phyloP scores from a whole-genome alignment of 2,329 filamentous ascomycete species.

The Paecilomyces niveus region DNA sequence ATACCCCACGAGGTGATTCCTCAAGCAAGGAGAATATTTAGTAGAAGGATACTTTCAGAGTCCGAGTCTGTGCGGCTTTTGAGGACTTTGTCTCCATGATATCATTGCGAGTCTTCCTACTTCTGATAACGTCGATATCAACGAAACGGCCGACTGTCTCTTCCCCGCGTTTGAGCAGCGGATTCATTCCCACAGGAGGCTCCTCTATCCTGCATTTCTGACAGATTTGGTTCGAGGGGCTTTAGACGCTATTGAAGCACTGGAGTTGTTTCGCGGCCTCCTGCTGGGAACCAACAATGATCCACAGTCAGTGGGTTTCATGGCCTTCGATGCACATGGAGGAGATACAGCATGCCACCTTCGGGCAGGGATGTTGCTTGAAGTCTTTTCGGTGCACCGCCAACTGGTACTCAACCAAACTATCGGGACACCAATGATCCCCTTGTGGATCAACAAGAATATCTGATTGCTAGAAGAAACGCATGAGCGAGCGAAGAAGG shows the following conservation, averaged over 20 bases:
- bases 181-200: not conserved
- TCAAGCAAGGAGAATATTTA: not conserved
- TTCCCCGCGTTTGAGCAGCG: not conserved
- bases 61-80: not conserved
- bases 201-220: not conserved
- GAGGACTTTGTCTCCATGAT: not conserved
- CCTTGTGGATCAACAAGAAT: not conserved
- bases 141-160: not conserved
- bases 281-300: not conserved
- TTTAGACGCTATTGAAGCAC: not conserved
- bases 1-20: not conserved
- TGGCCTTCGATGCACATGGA: not conserved
- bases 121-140: not conserved
- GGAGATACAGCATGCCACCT: not conserved
- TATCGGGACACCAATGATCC: not conserved
- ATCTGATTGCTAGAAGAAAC: not conserved
- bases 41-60: not conserved
- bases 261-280: not conserved
- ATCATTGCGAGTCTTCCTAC: not conserved
- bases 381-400: not conserved
- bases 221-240: not conserved
- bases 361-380: not conserved
- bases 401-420: not conserved
- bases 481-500: not conserved
- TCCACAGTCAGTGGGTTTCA: not conserved